Evolutionary conservation across 169 alveolate genomes (phyloP).

Genomic region (Plasmodium gallinaceum): DNA sequence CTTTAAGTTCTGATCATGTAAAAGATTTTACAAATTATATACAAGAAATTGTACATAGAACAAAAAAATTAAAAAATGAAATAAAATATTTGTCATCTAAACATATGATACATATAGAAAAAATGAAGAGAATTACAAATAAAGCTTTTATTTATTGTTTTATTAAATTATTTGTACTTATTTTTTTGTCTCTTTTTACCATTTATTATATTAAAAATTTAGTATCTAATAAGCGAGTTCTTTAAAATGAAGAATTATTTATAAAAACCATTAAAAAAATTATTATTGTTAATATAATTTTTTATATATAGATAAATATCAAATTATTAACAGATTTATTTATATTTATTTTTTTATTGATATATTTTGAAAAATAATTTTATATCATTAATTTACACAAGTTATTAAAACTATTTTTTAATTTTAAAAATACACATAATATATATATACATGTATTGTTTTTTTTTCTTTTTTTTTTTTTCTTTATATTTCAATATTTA

Average conservation of each 20-base stretch:
- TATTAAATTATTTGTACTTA: conserved; percentile 67
- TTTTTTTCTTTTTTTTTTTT: too few relatives aligned
- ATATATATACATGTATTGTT: too few relatives aligned
- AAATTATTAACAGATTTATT: neutral
- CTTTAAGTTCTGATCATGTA: conserved; percentile 59
- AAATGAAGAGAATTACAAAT: conserved; percentile 71
- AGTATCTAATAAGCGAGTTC: conserved; percentile 73
- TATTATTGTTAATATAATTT: too few relatives aligned
- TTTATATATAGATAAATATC: neutral
- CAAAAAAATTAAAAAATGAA: conserved; percentile 70
- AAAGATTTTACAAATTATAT: conserved; percentile 68
- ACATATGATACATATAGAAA: conserved; percentile 62
- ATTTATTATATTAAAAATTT: conserved; percentile 66
- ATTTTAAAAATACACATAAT: too few relatives aligned
- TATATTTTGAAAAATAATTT: too few relatives aligned
- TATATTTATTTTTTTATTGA: too few relatives aligned
- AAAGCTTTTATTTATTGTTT: conserved; percentile 72
- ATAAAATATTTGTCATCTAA: conserved; percentile 71
- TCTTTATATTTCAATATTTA: too few relatives aligned
- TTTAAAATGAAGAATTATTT: neutral
- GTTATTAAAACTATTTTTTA: too few relatives aligned
- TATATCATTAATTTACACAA: too few relatives aligned
- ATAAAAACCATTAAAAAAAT: neutral
- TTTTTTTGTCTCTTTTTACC: conserved; percentile 58
- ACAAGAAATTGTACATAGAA: conserved; percentile 41